phyloP scores from a whole-genome alignment of 306 rosid species.

The Dalbergia oliveri region DNA sequence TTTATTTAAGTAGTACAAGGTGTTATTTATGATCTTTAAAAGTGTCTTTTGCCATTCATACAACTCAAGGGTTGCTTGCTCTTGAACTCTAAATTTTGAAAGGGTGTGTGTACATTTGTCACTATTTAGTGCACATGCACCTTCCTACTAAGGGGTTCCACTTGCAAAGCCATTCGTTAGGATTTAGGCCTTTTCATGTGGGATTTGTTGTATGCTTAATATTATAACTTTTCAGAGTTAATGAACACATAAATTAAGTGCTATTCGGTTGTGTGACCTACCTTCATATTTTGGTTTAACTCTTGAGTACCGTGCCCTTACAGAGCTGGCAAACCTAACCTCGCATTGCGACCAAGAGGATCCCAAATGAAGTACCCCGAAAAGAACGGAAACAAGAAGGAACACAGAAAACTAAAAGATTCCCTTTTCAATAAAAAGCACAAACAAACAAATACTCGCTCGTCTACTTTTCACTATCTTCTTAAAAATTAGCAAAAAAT shows the following conservation, averaged over 20 bases:
- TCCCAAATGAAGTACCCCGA: slow-evolving; percentile 25
- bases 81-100: slow-evolving; percentile 30
- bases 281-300: slow-evolving; percentile 27
- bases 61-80: slow-evolving; percentile 45
- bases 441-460: neutral
- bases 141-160: slow-evolving; percentile 43
- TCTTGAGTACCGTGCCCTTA: slow-evolving; percentile 38
- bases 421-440: slow-evolving; percentile 34
- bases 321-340: slow-evolving; percentile 49
- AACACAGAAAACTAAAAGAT: slow-evolving; percentile 43
- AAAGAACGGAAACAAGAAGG: slow-evolving; percentile 43
- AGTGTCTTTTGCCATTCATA: slow-evolving; percentile 46
- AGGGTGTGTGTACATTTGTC: slow-evolving; percentile 35
- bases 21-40: slow-evolving; percentile 4
- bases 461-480: no score
- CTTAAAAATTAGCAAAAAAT: no score
- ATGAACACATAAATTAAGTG: slow-evolving; percentile 37
- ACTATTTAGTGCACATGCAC: slow-evolving; percentile 50
- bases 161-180: slow-evolving; percentile 39
- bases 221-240: slow-evolving; percentile 27
- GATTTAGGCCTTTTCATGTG: slow-evolving; percentile 27
- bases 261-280: slow-evolving; percentile 12
- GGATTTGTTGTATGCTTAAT: slow-evolving; percentile 42
- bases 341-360: slow-evolving; percentile 24
- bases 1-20: neutral